Evolutionary conservation across 2,329 filamentous ascomycete species (phyloP).

Genomic region (Colletotrichum chlorophyti): DNA sequence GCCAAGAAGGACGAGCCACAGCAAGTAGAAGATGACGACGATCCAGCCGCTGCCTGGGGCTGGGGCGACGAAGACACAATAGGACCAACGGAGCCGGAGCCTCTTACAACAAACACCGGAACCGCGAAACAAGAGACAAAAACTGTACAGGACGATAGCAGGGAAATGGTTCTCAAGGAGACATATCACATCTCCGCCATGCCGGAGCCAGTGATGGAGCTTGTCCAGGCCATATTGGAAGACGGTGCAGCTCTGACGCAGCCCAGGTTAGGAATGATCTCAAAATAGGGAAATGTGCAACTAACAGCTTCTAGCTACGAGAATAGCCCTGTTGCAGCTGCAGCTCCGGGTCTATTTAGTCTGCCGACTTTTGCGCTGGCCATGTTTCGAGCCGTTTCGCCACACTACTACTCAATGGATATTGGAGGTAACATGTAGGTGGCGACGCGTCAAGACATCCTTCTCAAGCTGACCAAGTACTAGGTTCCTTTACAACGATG

Average conservation of each 20-base stretch:
- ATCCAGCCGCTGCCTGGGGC: slow-evolving; percentile 76
- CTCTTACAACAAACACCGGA: slow-evolving; percentile 29
- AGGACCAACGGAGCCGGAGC: slow-evolving; percentile 37
- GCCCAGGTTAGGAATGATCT: slow-evolving; percentile 47
- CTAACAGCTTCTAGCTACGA: slow-evolving; percentile 41
- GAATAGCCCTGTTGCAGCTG: slow-evolving; percentile 67
- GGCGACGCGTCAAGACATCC: background rate
- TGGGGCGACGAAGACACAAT: slow-evolving; percentile 76
- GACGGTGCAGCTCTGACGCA: slow-evolving; percentile 67
- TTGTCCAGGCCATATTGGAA: slow-evolving; percentile 66
- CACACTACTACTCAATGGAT: slow-evolving; percentile 73
- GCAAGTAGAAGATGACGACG: slow-evolving; percentile 48
- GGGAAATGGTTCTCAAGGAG: slow-evolving; percentile 82
- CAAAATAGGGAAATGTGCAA: background rate
- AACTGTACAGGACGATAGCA: slow-evolving; percentile 43
- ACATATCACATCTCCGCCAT: slow-evolving; percentile 89
- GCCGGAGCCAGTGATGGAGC: slow-evolving; percentile 76
- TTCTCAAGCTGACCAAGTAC: slow-evolving; percentile 30
- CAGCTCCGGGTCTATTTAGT: slow-evolving; percentile 72
- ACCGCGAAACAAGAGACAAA: slow-evolving; percentile 20
- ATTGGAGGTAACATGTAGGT: slow-evolving; percentile 69
- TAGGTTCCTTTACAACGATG: slow-evolving; percentile 73
- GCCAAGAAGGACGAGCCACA: slow-evolving; percentile 28
- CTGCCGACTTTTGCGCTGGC: slow-evolving; percentile 76
- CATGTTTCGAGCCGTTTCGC: slow-evolving; percentile 80